phyloP scores from a whole-genome alignment of 1,284 basidiomycete genomes.

The Pulveroboletus sp. region DNA sequence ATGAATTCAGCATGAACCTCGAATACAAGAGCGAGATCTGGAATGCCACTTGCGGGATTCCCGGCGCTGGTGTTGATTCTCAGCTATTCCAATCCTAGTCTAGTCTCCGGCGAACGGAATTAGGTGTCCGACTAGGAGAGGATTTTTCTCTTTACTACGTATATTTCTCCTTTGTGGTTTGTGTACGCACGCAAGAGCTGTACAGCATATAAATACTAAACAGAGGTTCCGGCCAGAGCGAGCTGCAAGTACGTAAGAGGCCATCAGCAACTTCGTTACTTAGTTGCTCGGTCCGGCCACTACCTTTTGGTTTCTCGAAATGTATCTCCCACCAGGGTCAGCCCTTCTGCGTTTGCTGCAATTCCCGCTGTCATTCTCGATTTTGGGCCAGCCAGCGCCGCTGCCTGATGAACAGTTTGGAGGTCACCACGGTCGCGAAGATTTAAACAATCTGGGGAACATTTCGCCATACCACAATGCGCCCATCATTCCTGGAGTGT shows the following conservation, averaged over 20 bases:
- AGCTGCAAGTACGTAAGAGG: too few species aligned
- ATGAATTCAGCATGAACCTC: conserved; percentile 32
- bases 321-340: conserved; percentile 17
- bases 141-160: too few species aligned
- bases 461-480: conserved; percentile 43
- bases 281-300: too few species aligned
- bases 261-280: too few species aligned
- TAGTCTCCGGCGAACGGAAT: not conserved
- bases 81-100: too few species aligned
- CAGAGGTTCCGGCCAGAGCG: too few species aligned
- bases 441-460: conserved; percentile 37
- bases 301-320: not conserved
- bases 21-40: conserved; percentile 39
- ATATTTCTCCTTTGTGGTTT: not conserved
- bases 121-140: not conserved
- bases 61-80: too few species aligned
- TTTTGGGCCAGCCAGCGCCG: not conserved
- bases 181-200: not conserved
- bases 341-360: conserved; percentile 19
- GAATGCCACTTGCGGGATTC: conserved; percentile 41
- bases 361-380: not conserved
- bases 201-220: too few species aligned
- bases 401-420: not conserved
- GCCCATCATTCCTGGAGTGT: conserved; percentile 37
- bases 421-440: not conserved